Conservation (phyloP, 768 basidiomycete genomes). For the Termitomyces sp. region DNA sequence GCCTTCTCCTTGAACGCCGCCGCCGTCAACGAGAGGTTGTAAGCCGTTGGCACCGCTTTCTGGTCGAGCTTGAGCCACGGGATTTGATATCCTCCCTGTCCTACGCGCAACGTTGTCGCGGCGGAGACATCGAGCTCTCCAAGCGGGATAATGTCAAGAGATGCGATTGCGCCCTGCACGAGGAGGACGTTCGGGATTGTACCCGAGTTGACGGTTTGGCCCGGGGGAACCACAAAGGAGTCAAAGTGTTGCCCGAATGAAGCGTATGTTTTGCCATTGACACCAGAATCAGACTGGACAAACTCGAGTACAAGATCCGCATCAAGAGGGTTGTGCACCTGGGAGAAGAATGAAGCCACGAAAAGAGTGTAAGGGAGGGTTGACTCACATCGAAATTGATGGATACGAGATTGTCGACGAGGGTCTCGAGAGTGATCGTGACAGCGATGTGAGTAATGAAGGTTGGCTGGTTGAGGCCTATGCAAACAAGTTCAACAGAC, state of each 20-base stretch:
- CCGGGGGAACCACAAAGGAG: conserved; percentile 55
- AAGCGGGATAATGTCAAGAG: conserved; percentile 57
- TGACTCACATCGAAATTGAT: conserved; percentile 56
- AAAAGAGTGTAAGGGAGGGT: neutral
- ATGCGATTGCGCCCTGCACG: conserved; percentile 53
- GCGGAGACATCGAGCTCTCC: conserved; percentile 53
- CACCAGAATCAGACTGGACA: conserved; percentile 53
- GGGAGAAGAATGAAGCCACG: neutral
- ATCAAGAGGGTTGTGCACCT: conserved; percentile 57
- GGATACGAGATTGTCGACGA: conserved; percentile 49
- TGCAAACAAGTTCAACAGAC: conserved; percentile 2
- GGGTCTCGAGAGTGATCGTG: conserved; percentile 46
- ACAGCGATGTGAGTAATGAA: conserved; percentile 60
- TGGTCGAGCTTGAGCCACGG: conserved; percentile 67
- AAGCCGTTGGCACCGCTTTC: conserved; percentile 49
- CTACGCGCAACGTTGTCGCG: conserved; percentile 46
- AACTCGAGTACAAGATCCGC: conserved; percentile 55
- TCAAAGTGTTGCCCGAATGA: conserved; percentile 56
- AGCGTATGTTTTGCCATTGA: conserved; percentile 55
- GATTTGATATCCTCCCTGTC: conserved; percentile 54
- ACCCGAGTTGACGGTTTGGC: conserved; percentile 62
- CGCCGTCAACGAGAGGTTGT: conserved; percentile 31
- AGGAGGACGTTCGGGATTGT: conserved; percentile 55
- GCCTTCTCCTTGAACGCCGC: conserved; percentile 23
- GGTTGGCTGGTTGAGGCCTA: conserved; percentile 50